A percentile compares a stretch with the other conserved stretches of the same genome.
phyloP scores from a whole-genome alignment of 1,139 yeast genomes.

The Blastobotrys apis region DNA sequence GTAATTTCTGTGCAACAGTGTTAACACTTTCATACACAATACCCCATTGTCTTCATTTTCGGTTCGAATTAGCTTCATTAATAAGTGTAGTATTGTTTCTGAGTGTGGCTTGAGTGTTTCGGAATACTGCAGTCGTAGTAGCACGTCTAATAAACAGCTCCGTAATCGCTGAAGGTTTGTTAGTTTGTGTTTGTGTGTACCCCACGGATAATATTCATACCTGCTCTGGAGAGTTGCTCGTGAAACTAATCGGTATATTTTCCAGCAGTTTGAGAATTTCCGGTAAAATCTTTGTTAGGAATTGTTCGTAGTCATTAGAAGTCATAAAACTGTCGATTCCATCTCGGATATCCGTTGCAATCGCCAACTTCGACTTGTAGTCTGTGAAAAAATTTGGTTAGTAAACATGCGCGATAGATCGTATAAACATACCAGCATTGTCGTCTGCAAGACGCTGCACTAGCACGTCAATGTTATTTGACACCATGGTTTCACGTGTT shows the following conservation, averaged over 20 bases:
- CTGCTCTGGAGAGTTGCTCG: constrained; percentile 30
- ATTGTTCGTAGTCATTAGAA: constrained; percentile 64
- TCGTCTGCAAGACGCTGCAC: constrained; percentile 55
- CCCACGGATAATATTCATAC: constrained; percentile 21
- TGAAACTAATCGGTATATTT: constrained; percentile 67
- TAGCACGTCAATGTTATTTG: constrained; percentile 47
- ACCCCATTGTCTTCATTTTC: constrained; percentile 98
- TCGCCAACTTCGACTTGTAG: constrained; percentile 55
- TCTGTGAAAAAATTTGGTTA: constrained; percentile 35
- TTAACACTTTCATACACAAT: constrained; percentile 80
- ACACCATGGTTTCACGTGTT: constrained; percentile 7
- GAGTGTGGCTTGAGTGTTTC: constrained; percentile 78
- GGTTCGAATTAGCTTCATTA: constrained; percentile 55
- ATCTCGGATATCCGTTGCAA: constrained; percentile 78
- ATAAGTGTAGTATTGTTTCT: constrained; percentile 52
- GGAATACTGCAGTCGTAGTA: constrained; percentile 78
- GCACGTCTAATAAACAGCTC: constrained; percentile 68
- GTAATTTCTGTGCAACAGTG: constrained; percentile 85
- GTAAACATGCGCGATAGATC: not conserved
- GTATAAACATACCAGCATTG: constrained; percentile 26
- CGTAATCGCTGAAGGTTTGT: constrained; percentile 46
- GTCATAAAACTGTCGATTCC: constrained; percentile 79
- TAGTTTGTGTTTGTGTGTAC: constrained; percentile 5
- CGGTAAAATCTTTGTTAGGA: constrained; percentile 32
- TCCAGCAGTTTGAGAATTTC: constrained; percentile 45